Base-by-base conservation (phyloP, 169 alveolate species). In the Cardiosporidium cionae region DNA sequence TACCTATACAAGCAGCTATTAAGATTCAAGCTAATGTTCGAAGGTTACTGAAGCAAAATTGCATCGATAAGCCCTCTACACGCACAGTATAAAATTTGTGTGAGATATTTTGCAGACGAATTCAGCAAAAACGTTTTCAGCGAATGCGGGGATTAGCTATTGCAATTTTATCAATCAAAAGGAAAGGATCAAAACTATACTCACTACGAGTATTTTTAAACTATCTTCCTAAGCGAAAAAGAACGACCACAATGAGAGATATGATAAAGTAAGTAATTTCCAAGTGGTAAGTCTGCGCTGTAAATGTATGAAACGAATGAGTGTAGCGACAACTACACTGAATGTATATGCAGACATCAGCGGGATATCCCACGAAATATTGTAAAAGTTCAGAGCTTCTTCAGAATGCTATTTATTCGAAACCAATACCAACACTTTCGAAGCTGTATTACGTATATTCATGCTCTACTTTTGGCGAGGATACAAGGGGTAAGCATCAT, bases 121-220 rank as follows among this genome's bases (percentile, higher is more conserved):
- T 72, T 22, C 64, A 36, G 28, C 76, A 72, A 44, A 72, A 77
- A 32, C 67, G 65, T 54, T 76, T 54, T 70, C 78, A 76, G 6
- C 71, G 67, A 2, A 27, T 86, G 29, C 32, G 77, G 23, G 84
- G 84, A 16, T 72, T 86, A 5, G 69, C 81, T 25, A 67, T 86
- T 28, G 79, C 87, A 28, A 63, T 86, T 22, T 68, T 81, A 31
- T 80, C 90, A 9, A 76, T 86, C n/a, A 76, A 79, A 9, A 66
- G 87, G 44, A 86, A 86, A 68, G 91, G 91, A 32, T 76, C 88
- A 2, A 83, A 76, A 70, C 84, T 86, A n/a, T 64, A 70, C 68
- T 70, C 87, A 72, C 44, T 86, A 70, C 67, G 82, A 27, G 89
- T 80, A 32, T 83, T 70, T 76, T 76, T 37, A 72, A 84, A 74